phyloP scores from a whole-genome alignment of 2,329 filamentous ascomycete species.

The Thyridium curvatum region DNA sequence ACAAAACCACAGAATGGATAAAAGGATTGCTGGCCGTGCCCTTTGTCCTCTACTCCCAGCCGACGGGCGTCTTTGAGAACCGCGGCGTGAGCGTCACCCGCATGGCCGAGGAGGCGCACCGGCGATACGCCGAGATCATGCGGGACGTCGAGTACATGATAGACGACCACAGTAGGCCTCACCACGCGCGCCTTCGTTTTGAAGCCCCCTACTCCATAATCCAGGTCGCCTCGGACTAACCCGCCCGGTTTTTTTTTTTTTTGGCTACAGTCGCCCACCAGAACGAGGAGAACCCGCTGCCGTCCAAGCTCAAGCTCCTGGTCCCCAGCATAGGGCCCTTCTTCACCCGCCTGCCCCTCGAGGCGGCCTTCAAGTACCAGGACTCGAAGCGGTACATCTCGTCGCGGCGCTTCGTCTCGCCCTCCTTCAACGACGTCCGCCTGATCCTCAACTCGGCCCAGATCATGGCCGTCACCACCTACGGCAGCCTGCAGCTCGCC shows the following conservation, averaged over 20 bases:
- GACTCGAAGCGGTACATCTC: conserved; percentile 83
- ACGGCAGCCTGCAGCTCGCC: conserved; percentile 70
- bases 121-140: conserved; percentile 92
- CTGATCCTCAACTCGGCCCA: conserved; percentile 93
- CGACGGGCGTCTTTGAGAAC: conserved; percentile 75
- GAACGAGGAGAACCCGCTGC: conserved; percentile 54
- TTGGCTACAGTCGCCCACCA: conserved; percentile 60
- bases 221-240: too few species aligned
- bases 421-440: conserved; percentile 94
- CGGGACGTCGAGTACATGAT: conserved; percentile 87
- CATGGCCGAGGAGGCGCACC: conserved; percentile 75
- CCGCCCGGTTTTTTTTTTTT: too few species aligned
- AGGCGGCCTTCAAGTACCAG: conserved; percentile 87
- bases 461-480: conserved; percentile 77
- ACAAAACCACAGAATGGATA: conserved; percentile 69
- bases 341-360: conserved; percentile 81
- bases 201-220: too few species aligned
- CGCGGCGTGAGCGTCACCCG: conserved; percentile 58
- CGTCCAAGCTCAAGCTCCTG: conserved; percentile 86
- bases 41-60: conserved; percentile 93
- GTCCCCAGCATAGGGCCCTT: conserved; percentile 90
- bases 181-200: too few species aligned
- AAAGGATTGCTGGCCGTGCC: conserved; percentile 91
- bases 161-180: conserved; percentile 76
- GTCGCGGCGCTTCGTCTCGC: conserved; percentile 84